phyloP scores from a whole-genome alignment of 2,329 filamentous ascomycete genomes.

The Arthroderma uncinatum region DNA sequence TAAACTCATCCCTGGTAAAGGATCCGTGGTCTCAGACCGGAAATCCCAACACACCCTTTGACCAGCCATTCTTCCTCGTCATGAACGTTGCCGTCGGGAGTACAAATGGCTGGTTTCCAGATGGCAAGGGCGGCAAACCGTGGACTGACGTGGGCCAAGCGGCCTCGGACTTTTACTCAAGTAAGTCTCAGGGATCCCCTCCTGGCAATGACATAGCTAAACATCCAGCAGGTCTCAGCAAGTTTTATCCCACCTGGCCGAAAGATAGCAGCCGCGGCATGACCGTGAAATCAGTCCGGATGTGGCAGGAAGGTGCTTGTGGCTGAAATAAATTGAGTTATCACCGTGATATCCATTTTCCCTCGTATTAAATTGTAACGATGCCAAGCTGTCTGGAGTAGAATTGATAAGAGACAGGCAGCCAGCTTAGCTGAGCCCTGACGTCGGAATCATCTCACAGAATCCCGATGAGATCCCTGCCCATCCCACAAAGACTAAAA shows the following conservation, averaged over 20 bases:
- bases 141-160: constrained; percentile 34
- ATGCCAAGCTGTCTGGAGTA: background rate
- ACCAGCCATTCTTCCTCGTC: constrained; percentile 43
- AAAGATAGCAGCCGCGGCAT: constrained; percentile 34
- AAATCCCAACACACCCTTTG: constrained; percentile 41
- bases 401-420: no score
- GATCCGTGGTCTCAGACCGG: constrained; percentile 38
- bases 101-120: constrained; percentile 41
- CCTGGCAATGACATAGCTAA: background rate
- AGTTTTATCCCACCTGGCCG: constrained; percentile 42
- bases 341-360: background rate
- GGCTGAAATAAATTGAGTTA: constrained; percentile 8
- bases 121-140: constrained; percentile 37
- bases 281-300: constrained; percentile 39
- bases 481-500: no score
- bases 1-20: constrained; percentile 33
- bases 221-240: constrained; percentile 13
- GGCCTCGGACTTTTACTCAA: constrained; percentile 33
- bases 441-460: background rate
- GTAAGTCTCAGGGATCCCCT: constrained; percentile 21
- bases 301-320: constrained; percentile 36
- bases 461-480: background rate
- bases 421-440: no score
- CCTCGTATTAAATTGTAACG: background rate
- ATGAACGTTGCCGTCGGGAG: constrained; percentile 43